A percentile compares a stretch with the other conserved stretches of the same genome.
Conservation (phyloP, 2,329 filamentous ascomycete genomes). For the Cytospora piceicola region DNA sequence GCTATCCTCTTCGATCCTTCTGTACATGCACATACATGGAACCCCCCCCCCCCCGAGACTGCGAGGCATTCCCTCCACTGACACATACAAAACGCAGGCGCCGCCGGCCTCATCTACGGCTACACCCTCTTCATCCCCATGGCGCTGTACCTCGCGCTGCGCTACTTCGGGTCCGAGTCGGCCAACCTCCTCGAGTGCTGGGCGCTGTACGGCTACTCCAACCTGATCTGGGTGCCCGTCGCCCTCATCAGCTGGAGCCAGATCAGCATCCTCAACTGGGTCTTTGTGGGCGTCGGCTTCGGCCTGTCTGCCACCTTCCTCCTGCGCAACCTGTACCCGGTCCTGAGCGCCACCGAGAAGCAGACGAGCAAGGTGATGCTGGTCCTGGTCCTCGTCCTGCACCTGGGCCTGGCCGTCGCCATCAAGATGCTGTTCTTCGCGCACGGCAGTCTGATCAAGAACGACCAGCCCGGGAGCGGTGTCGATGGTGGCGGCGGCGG, state of each 20-base stretch:
- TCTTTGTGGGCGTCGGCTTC: constrained; percentile 87
- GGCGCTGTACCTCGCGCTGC: constrained; percentile 82
- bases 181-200: constrained; percentile 95
- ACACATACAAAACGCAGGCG: constrained; percentile 52
- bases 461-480: constrained; percentile 32
- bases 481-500: constrained; percentile 17
- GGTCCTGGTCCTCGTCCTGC: constrained; percentile 79
- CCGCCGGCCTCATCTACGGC: constrained; percentile 91
- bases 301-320: constrained; percentile 82
- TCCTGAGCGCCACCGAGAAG: constrained; percentile 88
- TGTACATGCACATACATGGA: not conserved
- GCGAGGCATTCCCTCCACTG: not conserved
- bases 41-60: not conserved
- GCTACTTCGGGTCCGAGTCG: constrained; percentile 93
- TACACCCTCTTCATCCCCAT: constrained; percentile 90
- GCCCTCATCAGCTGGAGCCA: constrained; percentile 90
- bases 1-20: not conserved
- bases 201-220: constrained; percentile 94
- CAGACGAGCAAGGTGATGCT: constrained; percentile 89
- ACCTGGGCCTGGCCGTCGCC: constrained; percentile 86
- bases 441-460: constrained; percentile 64
- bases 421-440: constrained; percentile 99
- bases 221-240: constrained; percentile 96
- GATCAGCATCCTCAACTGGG: constrained; percentile 85
- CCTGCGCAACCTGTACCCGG: constrained; percentile 84